Conservation (phyloP, 345 rosid genomes). For the Viola odorata region DNA sequence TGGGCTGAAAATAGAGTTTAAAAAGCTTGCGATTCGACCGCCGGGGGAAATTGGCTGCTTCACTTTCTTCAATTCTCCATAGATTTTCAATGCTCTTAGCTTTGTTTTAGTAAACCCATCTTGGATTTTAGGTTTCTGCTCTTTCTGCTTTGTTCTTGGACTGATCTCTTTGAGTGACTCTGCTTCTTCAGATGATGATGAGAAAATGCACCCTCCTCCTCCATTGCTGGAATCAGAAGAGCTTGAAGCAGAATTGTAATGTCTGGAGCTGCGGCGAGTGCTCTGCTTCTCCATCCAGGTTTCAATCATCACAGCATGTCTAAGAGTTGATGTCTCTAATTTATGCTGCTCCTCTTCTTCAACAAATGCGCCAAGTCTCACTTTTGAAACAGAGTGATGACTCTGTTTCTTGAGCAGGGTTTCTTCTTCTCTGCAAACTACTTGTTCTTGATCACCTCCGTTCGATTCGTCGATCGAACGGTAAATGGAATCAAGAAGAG, state of each 20-base stretch:
- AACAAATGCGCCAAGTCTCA: constrained; percentile 3
- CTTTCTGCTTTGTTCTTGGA: constrained; percentile 4
- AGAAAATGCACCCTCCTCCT: constrained; percentile 29
- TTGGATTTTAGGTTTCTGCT: constrained; percentile 21
- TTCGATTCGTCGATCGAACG: constrained; percentile 58
- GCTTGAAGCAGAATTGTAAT: constrained; percentile 34
- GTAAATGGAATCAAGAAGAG: constrained; percentile 65
- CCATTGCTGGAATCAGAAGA: constrained; percentile 52
- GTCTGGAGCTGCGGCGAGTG: constrained; percentile 8
- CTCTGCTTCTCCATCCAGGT: constrained; percentile 46
- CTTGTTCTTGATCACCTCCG: constrained; percentile 14
- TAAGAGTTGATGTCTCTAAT: constrained; percentile 17
- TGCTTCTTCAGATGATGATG: constrained; percentile 41
- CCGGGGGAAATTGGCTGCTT: constrained; percentile 88
- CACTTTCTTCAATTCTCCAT: constrained; percentile 52
- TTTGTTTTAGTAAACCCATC: constrained; percentile 49
- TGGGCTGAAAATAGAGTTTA: constrained; percentile 67
- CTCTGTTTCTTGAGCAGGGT: constrained; percentile 32
- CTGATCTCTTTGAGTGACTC: constrained; percentile 24
- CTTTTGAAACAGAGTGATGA: constrained; percentile 14
- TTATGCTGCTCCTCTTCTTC: constrained; percentile 4
- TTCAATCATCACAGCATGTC: constrained; percentile 47
- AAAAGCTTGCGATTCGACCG: constrained; percentile 54
- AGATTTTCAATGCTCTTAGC: constrained; percentile 45
- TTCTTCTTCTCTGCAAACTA: constrained; percentile 14